phyloP scores from a whole-genome alignment of 768 basidiomycete species.

The Fibroporia radiculosa region DNA sequence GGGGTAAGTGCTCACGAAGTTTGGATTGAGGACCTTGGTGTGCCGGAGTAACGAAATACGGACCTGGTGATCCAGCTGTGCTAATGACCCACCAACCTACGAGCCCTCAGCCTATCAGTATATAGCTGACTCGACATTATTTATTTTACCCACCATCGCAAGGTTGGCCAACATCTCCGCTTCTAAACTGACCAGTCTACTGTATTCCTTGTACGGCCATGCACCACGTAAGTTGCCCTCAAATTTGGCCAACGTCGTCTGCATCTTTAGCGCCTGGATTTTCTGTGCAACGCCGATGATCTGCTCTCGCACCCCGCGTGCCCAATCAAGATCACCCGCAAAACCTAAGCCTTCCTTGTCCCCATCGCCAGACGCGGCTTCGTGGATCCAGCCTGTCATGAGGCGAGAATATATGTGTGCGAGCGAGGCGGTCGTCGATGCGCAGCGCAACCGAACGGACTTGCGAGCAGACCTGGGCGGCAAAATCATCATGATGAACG shows the following conservation, averaged over 20 bases:
- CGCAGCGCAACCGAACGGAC: slow-evolving; percentile 36
- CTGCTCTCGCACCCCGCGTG: slow-evolving; percentile 20
- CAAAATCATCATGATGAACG: slow-evolving; percentile 47
- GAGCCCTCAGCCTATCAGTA: not conserved
- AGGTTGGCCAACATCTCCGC: slow-evolving; percentile 32
- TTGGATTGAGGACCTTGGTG: slow-evolving; percentile 46
- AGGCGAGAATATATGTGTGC: slow-evolving; percentile 35
- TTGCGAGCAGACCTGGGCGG: slow-evolving; percentile 43
- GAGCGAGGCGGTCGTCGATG: slow-evolving; percentile 32
- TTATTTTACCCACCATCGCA: slow-evolving; percentile 24
- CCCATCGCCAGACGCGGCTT: slow-evolving; percentile 8
- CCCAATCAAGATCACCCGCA: slow-evolving; percentile 16
- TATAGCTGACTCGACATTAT: not conserved
- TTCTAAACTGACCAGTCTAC: slow-evolving; percentile 31
- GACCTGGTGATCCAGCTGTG: slow-evolving; percentile 35
- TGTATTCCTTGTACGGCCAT: slow-evolving; percentile 45
- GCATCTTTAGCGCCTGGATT: slow-evolving; percentile 25
- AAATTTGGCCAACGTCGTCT: slow-evolving; percentile 34
- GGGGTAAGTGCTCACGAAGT: slow-evolving; percentile 33
- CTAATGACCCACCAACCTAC: slow-evolving; percentile 34
- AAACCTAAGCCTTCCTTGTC: slow-evolving; percentile 7
- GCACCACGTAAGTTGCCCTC: slow-evolving; percentile 43
- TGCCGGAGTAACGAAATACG: slow-evolving; percentile 31
- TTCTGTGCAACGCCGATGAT: slow-evolving; percentile 26
- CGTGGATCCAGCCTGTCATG: slow-evolving; percentile 33